A percentile compares a stretch with the other conserved stretches of the same genome.
Evolutionary conservation across 2,329 filamentous ascomycete genomes (phyloP).

Genomic region (Hymenoscyphus occultus): DNA sequence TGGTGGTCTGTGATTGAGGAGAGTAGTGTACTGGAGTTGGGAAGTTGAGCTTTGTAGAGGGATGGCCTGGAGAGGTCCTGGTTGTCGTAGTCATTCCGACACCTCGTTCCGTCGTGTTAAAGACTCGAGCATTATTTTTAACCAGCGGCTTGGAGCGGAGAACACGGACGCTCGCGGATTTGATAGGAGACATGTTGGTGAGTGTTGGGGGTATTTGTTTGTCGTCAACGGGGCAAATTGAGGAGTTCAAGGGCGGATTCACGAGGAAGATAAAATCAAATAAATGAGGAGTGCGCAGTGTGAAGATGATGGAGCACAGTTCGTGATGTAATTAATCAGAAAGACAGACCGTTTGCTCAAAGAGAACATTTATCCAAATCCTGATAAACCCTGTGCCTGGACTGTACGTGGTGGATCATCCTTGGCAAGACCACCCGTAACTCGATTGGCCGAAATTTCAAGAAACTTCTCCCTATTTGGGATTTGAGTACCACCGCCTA

Average conservation of each 20-base stretch:
- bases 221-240: not conserved
- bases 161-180: conserved; percentile 17
- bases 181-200: conserved; percentile 22
- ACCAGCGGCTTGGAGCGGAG: conserved; percentile 16
- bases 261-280: not conserved
- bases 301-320: not conserved
- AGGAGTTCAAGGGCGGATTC: not conserved
- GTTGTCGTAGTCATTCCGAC: conserved; percentile 19
- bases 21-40: not conserved
- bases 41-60: not conserved
- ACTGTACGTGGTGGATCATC: conserved; percentile 1
- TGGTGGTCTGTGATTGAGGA: conserved; percentile 7
- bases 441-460: not conserved
- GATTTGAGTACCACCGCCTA: conserved; percentile 5
- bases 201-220: not conserved
- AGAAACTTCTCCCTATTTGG: conserved; percentile 1
- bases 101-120: conserved; percentile 15
- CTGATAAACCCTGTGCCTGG: not conserved
- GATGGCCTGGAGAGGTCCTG: conserved; percentile 12
- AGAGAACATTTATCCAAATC: not conserved
- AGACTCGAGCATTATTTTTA: conserved; percentile 14
- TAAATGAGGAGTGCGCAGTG: not conserved
- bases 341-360: not conserved
- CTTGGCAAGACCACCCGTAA: not conserved
- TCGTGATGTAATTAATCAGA: not conserved